Evolutionary conservation across 2,329 filamentous ascomycete genomes (phyloP).

Genomic region (Fusarium musae): DNA sequence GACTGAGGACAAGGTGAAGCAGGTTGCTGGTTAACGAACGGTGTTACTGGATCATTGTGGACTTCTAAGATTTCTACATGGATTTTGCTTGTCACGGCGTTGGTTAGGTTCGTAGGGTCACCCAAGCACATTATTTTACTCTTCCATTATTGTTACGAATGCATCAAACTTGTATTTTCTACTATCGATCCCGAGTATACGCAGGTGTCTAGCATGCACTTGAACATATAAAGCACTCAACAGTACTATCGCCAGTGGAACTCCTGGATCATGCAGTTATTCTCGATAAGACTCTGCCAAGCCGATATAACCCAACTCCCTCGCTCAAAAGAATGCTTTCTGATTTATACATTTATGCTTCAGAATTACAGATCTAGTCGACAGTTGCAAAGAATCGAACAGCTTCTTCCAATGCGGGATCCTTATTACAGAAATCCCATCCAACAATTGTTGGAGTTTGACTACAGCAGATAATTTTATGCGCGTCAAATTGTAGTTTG

Average conservation of each 20-base stretch:
- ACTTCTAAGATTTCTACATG: background rate
- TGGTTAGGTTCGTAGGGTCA: constrained; percentile 36
- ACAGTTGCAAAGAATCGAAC: constrained; percentile 79
- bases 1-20: constrained; percentile 79
- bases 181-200: background rate
- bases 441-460: constrained; percentile 93
- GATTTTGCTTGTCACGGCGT: constrained; percentile 31
- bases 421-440: constrained; percentile 96
- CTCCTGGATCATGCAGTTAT: constrained; percentile 9
- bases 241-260: background rate
- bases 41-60: background rate
- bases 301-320: constrained; percentile 33
- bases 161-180: background rate
- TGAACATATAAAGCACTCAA: background rate
- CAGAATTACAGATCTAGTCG: constrained; percentile 44
- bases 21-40: constrained; percentile 69
- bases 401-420: constrained; percentile 81
- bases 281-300: constrained; percentile 6
- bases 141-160: background rate
- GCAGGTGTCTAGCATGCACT: background rate
- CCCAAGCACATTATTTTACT: constrained; percentile 29
- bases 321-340: constrained; percentile 35
- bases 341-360: background rate
- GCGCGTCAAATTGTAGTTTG: constrained; percentile 95
- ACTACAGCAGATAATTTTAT: constrained; percentile 93